Evolutionary conservation across 2,329 filamentous ascomycete genomes (phyloP).

Genomic region (Triangularia setosa): DNA sequence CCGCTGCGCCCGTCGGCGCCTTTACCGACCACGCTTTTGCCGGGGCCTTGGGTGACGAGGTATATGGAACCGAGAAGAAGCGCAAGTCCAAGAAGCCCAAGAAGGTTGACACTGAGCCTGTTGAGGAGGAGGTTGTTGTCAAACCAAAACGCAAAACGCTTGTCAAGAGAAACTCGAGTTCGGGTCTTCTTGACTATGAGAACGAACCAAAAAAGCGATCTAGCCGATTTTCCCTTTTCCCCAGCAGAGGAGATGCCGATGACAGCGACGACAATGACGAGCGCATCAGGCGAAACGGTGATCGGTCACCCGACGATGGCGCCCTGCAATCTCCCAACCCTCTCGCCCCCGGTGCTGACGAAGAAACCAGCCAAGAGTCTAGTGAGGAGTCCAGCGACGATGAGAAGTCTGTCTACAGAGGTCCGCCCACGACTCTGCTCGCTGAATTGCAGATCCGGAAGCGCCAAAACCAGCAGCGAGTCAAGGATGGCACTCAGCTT

Average conservation of each 20-base stretch:
- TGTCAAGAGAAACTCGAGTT: slow-evolving; percentile 22
- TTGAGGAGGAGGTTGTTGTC: slow-evolving; percentile 4
- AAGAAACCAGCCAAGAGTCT: slow-evolving; percentile 35
- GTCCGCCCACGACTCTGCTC: slow-evolving; percentile 81
- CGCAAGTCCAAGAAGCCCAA: slow-evolving; percentile 35
- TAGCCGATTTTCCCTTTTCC: slow-evolving; percentile 23
- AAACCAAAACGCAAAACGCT: slow-evolving; percentile 20
- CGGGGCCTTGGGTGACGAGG: slow-evolving; percentile 68
- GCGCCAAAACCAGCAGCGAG: slow-evolving; percentile 78
- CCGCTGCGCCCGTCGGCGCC: slow-evolving; percentile 79
- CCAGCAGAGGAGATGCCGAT: slow-evolving; percentile 15
- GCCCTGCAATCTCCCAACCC: slow-evolving; percentile 21
- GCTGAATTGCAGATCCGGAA: slow-evolving; percentile 91
- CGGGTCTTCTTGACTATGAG: slow-evolving; percentile 22
- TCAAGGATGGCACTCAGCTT: slow-evolving; percentile 56
- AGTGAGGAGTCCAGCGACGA: slow-evolving; percentile 43
- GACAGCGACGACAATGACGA: slow-evolving; percentile 23
- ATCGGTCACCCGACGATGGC: slow-evolving; percentile 30
- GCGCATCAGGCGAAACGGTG: slow-evolving; percentile 14
- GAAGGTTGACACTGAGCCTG: slow-evolving; percentile 21
- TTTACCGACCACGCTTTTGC: slow-evolving; percentile 88
- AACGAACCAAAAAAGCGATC: slow-evolving; percentile 22
- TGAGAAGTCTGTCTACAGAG: slow-evolving; percentile 54
- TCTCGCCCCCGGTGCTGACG: slow-evolving; percentile 29
- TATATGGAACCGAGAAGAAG: slow-evolving; percentile 63